Evolutionary conservation across 2,329 filamentous ascomycete species (phyloP), one percentile per base, ranked within the genome.

Genomic region (Colletotrichum sp.): DNA sequence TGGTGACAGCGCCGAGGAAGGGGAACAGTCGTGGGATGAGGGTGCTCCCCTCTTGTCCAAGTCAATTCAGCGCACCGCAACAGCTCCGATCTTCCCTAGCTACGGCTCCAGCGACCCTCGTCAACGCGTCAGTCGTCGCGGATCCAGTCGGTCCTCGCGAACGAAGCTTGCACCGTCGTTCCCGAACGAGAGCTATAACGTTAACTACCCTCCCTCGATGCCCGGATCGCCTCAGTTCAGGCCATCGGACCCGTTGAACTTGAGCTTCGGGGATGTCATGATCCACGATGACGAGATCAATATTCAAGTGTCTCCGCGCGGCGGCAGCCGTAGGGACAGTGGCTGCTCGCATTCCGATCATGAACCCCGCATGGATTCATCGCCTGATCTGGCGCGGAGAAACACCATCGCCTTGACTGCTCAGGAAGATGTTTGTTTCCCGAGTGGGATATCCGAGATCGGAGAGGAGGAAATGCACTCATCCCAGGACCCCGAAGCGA

Each of bases 391-490:
- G 21, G 77, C 76, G 8, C 80, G 82, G 65, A 89, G 93, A 49
- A 89, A 90, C 72, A 93, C 91, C 7, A 89, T 92, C 78, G 89
- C 90, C 15, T 84, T 93, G 15, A 89, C 93, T 13, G 95, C 93
- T 0, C 92, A 97, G 80, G 95, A 95, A 78, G 97, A 99, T 85
- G 96, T 99, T 1, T 98, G 97, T 86, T 98, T 98, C 81, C 96
- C 96, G 1, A 92, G 94, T 71, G 92, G 89, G 7, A 89, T 96
- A 85, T 97, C 95, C 0, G 95, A 98, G 80, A 88, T 97, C 64
- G 95, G 90, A 32, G 94, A 96, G 36, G 95, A 98, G 63, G 95
- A 97, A 65, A 84, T 89, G 9, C 86, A 87, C 59, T 84, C 87
- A 6, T 84, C 87, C 6, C 89, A 90, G 6, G 87, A 87, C 55